phyloP scores from a whole-genome alignment of 495 filamentous ascomycete species.

The Daldinia childiae region DNA sequence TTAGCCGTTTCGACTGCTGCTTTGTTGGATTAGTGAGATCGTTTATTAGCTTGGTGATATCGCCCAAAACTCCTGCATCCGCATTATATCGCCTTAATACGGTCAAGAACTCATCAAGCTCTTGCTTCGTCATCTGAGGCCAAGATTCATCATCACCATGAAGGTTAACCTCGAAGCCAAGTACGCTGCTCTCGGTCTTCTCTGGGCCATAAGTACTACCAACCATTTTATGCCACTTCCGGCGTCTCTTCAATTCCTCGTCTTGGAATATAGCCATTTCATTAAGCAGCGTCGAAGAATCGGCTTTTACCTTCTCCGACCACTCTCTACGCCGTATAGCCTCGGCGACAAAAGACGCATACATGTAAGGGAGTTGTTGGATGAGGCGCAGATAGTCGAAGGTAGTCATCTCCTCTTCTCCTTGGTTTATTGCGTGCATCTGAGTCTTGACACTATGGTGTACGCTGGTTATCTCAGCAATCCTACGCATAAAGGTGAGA shows the following conservation, averaged over 20 bases:
- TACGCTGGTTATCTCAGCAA: conserved; percentile 78
- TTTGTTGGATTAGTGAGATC: conserved; percentile 78
- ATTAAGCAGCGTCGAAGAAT: conserved; percentile 85
- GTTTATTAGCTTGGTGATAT: conserved; percentile 65
- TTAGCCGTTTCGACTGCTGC: conserved; percentile 77
- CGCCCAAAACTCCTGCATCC: conserved; percentile 56
- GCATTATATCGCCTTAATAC: conserved; percentile 63
- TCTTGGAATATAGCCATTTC: conserved; percentile 91
- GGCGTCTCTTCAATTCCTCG: conserved; percentile 86
- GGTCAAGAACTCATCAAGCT: conserved; percentile 72
- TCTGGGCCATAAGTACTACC: conserved; percentile 63
- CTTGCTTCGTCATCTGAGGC: conserved; percentile 71
- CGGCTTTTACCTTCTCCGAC: conserved; percentile 84
- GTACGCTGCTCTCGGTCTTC: conserved; percentile 60
- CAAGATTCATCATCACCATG: conserved; percentile 80
- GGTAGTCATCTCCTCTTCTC: conserved; percentile 70
- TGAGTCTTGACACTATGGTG: conserved; percentile 74
- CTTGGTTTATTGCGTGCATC: conserved; percentile 74
- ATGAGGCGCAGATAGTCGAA: conserved; percentile 81
- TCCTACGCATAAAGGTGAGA: conserved; percentile 77
- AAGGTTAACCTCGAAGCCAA: conserved; percentile 86
- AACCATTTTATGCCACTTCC: conserved; percentile 88
- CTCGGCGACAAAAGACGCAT: conserved; percentile 88
- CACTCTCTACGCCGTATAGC: conserved; percentile 87
- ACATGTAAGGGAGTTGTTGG: conserved; percentile 82